Evolutionary conservation across 163 green algal genomes (phyloP), one percentile per base, ranked within the genome.

Genomic region (Smithsoniella earleae): DNA sequence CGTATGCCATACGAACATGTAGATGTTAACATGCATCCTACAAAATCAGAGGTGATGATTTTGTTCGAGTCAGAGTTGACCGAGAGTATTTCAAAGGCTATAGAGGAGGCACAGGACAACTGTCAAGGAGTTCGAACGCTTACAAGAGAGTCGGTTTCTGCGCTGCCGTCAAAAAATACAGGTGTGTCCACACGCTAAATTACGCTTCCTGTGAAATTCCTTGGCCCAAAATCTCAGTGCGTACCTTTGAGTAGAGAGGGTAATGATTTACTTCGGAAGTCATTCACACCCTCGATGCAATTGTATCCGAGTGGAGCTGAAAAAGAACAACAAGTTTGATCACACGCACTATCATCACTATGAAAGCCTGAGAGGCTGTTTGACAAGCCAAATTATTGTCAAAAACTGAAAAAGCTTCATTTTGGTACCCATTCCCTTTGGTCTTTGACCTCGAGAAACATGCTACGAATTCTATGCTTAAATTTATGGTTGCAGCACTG

Each of bases 1-100:
- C 73, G 69, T 45, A 80, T 99, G 74, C 94, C 94, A 1, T 75
- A 82, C 0, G 64, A 73, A 25, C 83, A 96, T 64, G 92, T 99
- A 36, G 95, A 99, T 65, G 93, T 98, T 4, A 99, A 99, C 77
- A 78, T 97, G 75, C 94, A 98, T 80, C 95, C 95, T 16, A 98
- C 95, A 52, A 99, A 99, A 83, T 77, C 80, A 22, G 88, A 97
- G 73, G 93, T 98, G 2, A 89, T 85, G 34, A 95, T 99, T 73
- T 79, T 99, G 74, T 87, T 96, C 45, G 81, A 87, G 77, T 75
- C 78, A 62, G 86, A 88, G 54, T 66, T 98, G 3, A 83, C 96
- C 2, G 86, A 95, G 34, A 73, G 54, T 0, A 62, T 98, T 4
- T 78, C 86, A 13, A 38, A 27, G 0, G 81, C 78, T 13, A 76